phyloP scores from a whole-genome alignment of 257 asterid genomes.

The Ehretia macrophylla region DNA sequence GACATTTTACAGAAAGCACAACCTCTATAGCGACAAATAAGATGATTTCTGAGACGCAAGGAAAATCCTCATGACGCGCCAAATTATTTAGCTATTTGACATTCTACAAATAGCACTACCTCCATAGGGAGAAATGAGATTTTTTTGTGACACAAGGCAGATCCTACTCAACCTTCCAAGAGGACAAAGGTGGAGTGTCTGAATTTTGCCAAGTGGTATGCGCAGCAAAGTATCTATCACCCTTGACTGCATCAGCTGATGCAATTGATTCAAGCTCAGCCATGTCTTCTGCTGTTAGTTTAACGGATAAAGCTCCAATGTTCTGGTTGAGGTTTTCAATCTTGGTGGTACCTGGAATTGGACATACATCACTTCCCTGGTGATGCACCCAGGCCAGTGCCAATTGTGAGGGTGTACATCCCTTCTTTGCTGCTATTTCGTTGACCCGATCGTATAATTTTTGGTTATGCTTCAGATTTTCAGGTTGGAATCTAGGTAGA shows the following conservation, averaged over 20 bases:
- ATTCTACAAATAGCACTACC: not conserved
- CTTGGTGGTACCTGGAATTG: conserved; percentile 23
- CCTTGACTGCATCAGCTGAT: conserved; percentile 28
- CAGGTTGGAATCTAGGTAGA: conserved; percentile 11
- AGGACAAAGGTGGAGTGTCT: not conserved
- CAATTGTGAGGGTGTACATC: conserved; percentile 11
- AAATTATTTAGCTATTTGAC: not conserved
- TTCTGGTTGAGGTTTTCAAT: conserved; percentile 26
- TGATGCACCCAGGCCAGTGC: conserved; percentile 12
- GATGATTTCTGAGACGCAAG: too few relatives aligned
- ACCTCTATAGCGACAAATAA: too few relatives aligned
- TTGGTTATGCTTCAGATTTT: conserved; percentile 3
- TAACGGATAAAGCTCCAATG: conserved; percentile 24
- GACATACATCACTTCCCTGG: conserved; percentile 10
- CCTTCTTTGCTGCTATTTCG: conserved; percentile 6
- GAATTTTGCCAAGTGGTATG: conserved; percentile 14
- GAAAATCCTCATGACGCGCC: too few relatives aligned
- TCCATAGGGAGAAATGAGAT: not conserved
- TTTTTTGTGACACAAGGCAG: too few relatives aligned
- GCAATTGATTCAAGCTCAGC: conserved; percentile 23
- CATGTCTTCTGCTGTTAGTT: conserved; percentile 25
- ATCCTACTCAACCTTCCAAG: not conserved
- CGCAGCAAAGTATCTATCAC: conserved; percentile 14
- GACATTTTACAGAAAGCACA: too few relatives aligned
- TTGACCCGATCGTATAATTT: conserved; percentile 1